Evolutionary conservation across 2,329 filamentous ascomycete species (phyloP), one percentile per base, ranked within the genome.

Genomic region (Akanthomyces uredinophilus): DNA sequence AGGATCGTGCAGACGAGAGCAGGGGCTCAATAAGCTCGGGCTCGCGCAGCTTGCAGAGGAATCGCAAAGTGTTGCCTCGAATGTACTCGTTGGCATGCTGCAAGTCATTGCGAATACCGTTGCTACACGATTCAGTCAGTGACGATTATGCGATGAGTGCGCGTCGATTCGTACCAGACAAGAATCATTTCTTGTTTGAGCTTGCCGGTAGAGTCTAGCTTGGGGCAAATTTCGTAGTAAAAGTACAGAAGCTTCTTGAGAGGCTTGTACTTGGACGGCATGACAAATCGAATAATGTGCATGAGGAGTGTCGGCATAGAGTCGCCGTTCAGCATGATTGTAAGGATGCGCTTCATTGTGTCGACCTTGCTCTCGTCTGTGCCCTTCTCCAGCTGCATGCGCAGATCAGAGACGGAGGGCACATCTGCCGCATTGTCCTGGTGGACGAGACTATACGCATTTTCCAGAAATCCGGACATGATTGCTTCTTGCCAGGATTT

Each of bases 241-340:
- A 99, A 95, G 79, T 99, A 99, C 61, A 99, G 85, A 65, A 99
- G 84, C 82, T 99, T 99, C 86, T 99, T 99, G 71, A 99, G 82
- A 47, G 89, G 82, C 81, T 99, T 99, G 77, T 90, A 92, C 81
- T 96, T 97, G 66, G 92, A 96, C 16, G 95, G 95, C 95, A 99
- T 99, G 70, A 99, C 93, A 75, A 99, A 99, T 75, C 95, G 92
- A 76, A 99, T 99, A 73, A 99, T 99, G 80, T 98, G 95, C 95
- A 99, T 99, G 70, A 99, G 87, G 22, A 99, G 83, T 69, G 92
- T 88, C 29, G 93, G 90, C 89, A 99, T 95, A 46, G 95, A 88
- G 73, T 99, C 94, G 69, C 95, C 95, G 75, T 98, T 98, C 72
- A 99, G 86, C 95, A 99, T 98, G 73, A 97, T 87, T 66, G 91